phyloP scores from a whole-genome alignment of 208 protist genomes.

The Trypanosoma melophagium region DNA sequence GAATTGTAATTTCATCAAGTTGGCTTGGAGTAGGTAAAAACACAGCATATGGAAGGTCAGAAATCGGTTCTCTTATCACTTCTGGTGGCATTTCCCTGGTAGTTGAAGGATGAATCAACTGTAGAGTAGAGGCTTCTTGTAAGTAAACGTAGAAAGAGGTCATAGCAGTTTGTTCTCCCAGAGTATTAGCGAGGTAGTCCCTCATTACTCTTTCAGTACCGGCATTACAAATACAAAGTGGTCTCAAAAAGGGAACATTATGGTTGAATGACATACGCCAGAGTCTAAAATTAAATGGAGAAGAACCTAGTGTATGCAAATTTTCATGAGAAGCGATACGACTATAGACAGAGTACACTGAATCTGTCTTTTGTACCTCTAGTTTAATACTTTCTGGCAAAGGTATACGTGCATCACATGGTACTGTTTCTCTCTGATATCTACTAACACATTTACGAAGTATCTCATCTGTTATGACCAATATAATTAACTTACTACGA shows the following conservation, averaged over 20 bases:
- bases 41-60: not conserved
- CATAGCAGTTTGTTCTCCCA: conserved; percentile 14
- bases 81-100: not conserved
- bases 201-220: not conserved
- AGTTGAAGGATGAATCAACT: not conserved
- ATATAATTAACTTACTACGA: conserved; percentile 39
- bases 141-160: conserved; percentile 53
- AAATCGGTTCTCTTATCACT: not conserved
- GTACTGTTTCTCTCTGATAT: conserved; percentile 52
- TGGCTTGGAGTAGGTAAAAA: not conserved
- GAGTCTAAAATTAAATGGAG: conserved; percentile 29
- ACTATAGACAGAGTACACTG: conserved; percentile 50
- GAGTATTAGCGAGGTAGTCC: conserved; percentile 16
- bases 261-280: conserved; percentile 36
- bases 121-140: conserved; percentile 36
- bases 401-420: conserved; percentile 32
- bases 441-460: conserved; percentile 38
- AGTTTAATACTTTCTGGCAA: conserved; percentile 41
- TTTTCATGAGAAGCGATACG: conserved; percentile 37
- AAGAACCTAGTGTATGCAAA: too few relatives aligned
- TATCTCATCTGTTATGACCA: conserved; percentile 55
- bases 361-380: conserved; percentile 51
- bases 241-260: conserved; percentile 29
- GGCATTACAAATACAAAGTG: conserved; percentile 39
- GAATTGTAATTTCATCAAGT: conserved; percentile 13